A percentile compares a stretch with the other conserved stretches of the same genome.
Evolutionary conservation across 208 protist genomes (phyloP).

Genomic region (Leishmania gerbilli): DNA sequence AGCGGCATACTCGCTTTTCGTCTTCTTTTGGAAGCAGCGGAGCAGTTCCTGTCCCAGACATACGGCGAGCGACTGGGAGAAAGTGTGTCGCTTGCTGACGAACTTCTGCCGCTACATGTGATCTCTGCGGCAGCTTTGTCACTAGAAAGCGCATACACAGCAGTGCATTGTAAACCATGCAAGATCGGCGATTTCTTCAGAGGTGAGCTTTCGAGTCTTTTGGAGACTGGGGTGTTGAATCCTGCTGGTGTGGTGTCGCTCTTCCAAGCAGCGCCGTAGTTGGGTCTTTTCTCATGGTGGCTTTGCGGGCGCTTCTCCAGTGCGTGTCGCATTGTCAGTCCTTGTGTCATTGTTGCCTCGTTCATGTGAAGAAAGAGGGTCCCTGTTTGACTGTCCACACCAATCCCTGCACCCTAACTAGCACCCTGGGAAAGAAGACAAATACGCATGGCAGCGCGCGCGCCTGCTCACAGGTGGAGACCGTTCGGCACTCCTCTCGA

Average conservation of each 20-base stretch:
- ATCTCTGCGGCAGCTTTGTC: constrained; percentile 6
- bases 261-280: constrained; percentile 1
- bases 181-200: constrained; percentile 24
- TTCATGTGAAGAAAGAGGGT: neutral
- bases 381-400: neutral
- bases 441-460: neutral
- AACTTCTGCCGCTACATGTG: constrained; percentile 15
- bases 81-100: constrained; percentile 11
- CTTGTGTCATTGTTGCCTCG: neutral
- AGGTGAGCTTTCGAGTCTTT: constrained; percentile 29
- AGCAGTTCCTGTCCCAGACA: constrained; percentile 41
- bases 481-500: neutral
- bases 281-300: neutral
- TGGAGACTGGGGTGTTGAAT: constrained; percentile 29
- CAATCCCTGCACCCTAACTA: neutral
- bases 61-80: constrained; percentile 23
- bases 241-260: constrained; percentile 27
- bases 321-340: neutral
- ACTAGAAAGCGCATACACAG: constrained; percentile 5
- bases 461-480: neutral
- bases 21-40: constrained; percentile 47
- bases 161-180: constrained; percentile 6
- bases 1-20: constrained; percentile 47
- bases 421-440: neutral
- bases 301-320: neutral